Base-by-base conservation (phyloP, 2,329 filamentous ascomycete species). In the Cryphonectria naterciae region DNA sequence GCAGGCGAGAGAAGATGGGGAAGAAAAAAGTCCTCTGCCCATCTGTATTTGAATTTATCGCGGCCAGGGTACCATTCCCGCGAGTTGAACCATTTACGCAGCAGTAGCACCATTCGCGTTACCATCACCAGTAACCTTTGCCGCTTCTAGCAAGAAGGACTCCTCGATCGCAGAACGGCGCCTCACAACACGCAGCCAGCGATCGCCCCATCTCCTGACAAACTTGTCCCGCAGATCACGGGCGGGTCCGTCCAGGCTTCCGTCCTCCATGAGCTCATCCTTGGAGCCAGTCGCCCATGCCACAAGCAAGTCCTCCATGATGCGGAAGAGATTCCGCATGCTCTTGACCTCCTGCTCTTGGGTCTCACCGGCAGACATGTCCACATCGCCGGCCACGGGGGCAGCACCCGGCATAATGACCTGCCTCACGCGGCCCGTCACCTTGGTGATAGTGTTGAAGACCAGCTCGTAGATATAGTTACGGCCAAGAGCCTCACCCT, bases 381-480 rank as follows among this genome's bases (percentile, higher is more conserved):
- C 74, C 60, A 70, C 70, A 28, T 89, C 74, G 75, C 90, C 88
- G 61, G 84, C 81, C 10, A 74, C 77, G n/a, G 74, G 70, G 13
- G 75, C 62, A 7, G 75, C 73, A 22, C 71, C 69, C 1, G 78
- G 70, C 1, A 85, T 83, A 13, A 93, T 88, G 35, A 98, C 91
- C 81, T 97, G 93, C 58, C 93, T 90, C 67, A 97, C 90, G 41
- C 95, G 92, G 74, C 91, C 91, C 1, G 94, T 95, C 65, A 98
- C 95, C 83, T 99, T 98, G 78, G 90, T 87, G 67, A 98, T 91
- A 0, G 96, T 98, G 75, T 92, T 92, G 73, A 91, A 90, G 22
- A 98, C 91, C 83, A 98, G 92, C 83, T 99, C 96, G 79, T 94
- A 98, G 13, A 97, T 86, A 82, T 95, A 91, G 8, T 91, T 85